Evolutionary conservation across 2,329 filamentous ascomycete species (phyloP), one percentile per base, ranked within the genome.

Genomic region (Apiospora rasikravindrae): DNA sequence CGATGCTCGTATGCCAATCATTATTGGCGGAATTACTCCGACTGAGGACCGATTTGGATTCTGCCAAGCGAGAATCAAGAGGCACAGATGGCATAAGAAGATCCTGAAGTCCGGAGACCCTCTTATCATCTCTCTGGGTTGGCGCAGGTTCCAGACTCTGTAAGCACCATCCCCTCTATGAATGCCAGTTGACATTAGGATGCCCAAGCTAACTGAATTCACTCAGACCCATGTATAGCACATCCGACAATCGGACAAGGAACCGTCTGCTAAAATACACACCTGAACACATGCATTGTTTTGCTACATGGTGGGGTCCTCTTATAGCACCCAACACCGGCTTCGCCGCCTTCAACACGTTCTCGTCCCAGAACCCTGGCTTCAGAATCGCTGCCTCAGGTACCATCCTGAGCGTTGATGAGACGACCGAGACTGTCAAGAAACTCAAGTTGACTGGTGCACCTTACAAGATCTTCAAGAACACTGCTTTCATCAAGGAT

Each of bases 181-280:
- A 8, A 2, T 40, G 2, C 11, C n/a, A 22, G 10, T 40, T 8
- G 2, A 14, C 19, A 40, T n/a, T n/a, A 13, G 57, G 33, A 40
- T 37, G 33, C 33, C 57, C 29, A 40, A 64, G 10, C 57, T 64
- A 40, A 64, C 57, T 29, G 57, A 13, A 40, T 40, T n/a, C 8
- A 40, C 29, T 1, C 57, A 64, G 57, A 33, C 96, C 96, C 24
- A 91, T 98, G 73, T 99, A 98, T 89, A 96, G 93, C 84, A 98
- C 96, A 72, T 96, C 94, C 33, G 96, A 98, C 82, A 97, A 94
- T 74, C 91, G 96, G 77, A 97, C 94, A 37, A 89, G 96, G 75
- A 98, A 98, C 83, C 92, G 96, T 72, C 98, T 99, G 96, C 89
- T 99, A 74, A 99, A 99, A 83, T 99, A 99, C 83, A 98, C 96